Evolutionary conservation across 106 monocot genomes (phyloP).

Genomic region (Phalaenopsis equestris): DNA sequence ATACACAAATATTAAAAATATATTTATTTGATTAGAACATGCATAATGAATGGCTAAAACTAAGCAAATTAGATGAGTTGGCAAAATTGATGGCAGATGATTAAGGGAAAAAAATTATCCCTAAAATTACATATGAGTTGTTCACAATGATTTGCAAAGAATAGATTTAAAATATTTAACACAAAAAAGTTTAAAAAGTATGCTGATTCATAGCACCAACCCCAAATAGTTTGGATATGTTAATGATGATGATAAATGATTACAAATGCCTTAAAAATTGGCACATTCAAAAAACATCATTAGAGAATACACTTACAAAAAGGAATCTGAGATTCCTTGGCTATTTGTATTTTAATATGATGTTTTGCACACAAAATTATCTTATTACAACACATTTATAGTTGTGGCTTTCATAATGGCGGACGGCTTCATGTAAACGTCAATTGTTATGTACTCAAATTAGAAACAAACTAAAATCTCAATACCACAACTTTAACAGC

Average conservation of each 20-base stretch:
- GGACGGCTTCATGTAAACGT: background rate
- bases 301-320: background rate
- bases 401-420: background rate
- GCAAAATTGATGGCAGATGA: no score
- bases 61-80: no score
- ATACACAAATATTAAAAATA: no score
- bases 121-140: no score
- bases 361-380: background rate
- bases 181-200: background rate
- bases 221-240: background rate
- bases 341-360: background rate
- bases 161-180: no score
- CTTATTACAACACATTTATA: background rate
- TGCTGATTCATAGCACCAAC: background rate
- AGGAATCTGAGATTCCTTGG: background rate
- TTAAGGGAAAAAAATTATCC: no score
- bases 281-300: background rate
- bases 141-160: no score
- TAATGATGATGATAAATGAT: background rate
- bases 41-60: no score
- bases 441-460: background rate
- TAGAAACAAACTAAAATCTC: background rate
- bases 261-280: no score
- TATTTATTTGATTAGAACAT: no score
- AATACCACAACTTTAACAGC: background rate